Percentiles rank a stretch among this genome's conserved stretches.
phyloP scores from a whole-genome alignment of 1,284 basidiomycete genomes.

The Leccinum angustisporum region DNA sequence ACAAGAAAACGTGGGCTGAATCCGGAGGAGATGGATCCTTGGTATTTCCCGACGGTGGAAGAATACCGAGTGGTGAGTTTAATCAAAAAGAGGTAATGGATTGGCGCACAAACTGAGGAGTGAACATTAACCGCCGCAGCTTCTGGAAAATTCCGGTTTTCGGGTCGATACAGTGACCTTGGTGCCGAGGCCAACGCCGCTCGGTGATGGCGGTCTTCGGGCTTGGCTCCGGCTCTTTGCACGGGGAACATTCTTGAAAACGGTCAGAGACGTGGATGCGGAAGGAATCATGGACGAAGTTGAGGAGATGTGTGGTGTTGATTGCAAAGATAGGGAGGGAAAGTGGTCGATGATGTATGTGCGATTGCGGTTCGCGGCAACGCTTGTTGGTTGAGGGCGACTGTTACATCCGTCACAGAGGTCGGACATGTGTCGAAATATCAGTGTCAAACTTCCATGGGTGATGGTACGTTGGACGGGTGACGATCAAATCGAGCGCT shows the following conservation, averaged over 20 bases:
- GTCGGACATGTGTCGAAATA: constrained; percentile 4
- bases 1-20: constrained; percentile 57
- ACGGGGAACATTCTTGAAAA: constrained; percentile 53
- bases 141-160: constrained; percentile 59
- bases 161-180: constrained; percentile 55
- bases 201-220: constrained; percentile 53
- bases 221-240: constrained; percentile 76
- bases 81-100: neutral
- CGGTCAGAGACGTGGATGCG: constrained; percentile 53
- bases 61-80: constrained; percentile 58
- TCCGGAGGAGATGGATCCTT: constrained; percentile 65
- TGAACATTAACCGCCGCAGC: constrained; percentile 35
- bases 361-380: constrained; percentile 56
- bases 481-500: constrained; percentile 2
- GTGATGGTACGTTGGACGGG: constrained; percentile 7
- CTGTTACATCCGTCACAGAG: constrained; percentile 2
- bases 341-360: constrained; percentile 75
- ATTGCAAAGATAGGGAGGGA: constrained; percentile 57
- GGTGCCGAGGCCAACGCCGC: constrained; percentile 67
- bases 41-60: constrained; percentile 77
- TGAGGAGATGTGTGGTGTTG: constrained; percentile 54
- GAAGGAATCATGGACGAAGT: constrained; percentile 65
- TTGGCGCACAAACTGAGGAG: constrained; percentile 1
- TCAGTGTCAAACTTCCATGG: constrained; percentile 8
- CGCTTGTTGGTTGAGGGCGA: constrained; percentile 27